These are phyloP conservation scores for Gossypium gossypioides DNA, from an alignment of 441 rosid genomes.

Conservation along the genomic window DNA sequence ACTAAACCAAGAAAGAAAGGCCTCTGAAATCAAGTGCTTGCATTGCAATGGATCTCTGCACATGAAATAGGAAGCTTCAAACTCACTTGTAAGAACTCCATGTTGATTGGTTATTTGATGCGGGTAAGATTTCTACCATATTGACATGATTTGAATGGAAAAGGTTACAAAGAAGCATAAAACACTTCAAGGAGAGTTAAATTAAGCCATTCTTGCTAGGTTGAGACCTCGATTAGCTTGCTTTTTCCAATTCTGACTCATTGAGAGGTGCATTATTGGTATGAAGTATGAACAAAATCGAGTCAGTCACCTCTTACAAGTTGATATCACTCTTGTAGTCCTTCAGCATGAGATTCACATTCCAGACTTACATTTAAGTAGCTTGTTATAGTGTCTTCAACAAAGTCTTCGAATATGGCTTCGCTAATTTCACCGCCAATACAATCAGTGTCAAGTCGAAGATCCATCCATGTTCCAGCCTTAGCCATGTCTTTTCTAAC, in stretches of 20 bases:
- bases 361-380: slow-evolving; percentile 17
- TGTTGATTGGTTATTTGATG: slow-evolving; percentile 4
- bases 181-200: not conserved
- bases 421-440: slow-evolving; percentile 47
- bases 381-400: slow-evolving; percentile 44
- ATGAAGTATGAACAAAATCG: slow-evolving; percentile 12
- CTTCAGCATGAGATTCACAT: slow-evolving; percentile 15
- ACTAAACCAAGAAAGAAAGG: not conserved
- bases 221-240: slow-evolving; percentile 9
- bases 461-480: slow-evolving; percentile 62
- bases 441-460: slow-evolving; percentile 38
- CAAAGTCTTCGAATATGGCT: slow-evolving; percentile 50
- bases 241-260: slow-evolving; percentile 12
- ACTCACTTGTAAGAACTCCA: not conserved
- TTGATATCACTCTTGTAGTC: slow-evolving; percentile 16
- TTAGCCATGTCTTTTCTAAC: slow-evolving; percentile 65
- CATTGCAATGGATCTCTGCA: not conserved
- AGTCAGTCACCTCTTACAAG: slow-evolving; percentile 16
- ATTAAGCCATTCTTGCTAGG: slow-evolving; percentile 3
- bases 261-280: slow-evolving; percentile 9
- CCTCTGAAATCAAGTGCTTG: slow-evolving; percentile 3
- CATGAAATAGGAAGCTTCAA: not conserved
- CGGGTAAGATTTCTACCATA: slow-evolving; percentile 1
- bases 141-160: slow-evolving; percentile 17
- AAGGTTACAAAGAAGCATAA: slow-evolving; percentile 14